Percentiles rank a stretch among this genome's conserved stretches.
phyloP scores from a whole-genome alignment of 2,329 filamentous ascomycete species.

The Alternaria atra region DNA sequence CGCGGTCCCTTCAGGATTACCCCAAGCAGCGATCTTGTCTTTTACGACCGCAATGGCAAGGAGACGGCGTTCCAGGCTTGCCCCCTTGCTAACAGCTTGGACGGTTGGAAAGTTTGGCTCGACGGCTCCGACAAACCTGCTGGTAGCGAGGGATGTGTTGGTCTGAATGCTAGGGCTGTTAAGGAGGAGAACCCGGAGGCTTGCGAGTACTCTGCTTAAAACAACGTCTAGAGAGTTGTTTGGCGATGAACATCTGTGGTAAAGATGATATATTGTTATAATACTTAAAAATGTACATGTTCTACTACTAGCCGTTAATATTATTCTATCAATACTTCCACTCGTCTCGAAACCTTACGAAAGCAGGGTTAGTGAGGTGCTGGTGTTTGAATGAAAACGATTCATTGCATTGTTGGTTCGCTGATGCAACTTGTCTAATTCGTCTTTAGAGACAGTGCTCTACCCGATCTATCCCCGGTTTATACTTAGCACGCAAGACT shows the following conservation, averaged over 20 bases:
- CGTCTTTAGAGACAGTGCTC: too few species aligned
- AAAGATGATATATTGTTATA: neutral
- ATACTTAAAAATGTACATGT: too few species aligned
- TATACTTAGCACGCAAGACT: too few species aligned
- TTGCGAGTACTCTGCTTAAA: slow-evolving; percentile 1
- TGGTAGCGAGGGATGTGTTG: slow-evolving; percentile 1
- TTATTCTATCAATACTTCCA: too few species aligned
- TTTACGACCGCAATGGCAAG: neutral
- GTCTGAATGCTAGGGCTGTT: neutral
- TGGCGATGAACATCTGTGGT: neutral
- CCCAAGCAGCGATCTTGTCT: neutral
- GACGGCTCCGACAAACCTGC: neutral
- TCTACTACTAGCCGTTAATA: too few species aligned
- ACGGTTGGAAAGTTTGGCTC: neutral
- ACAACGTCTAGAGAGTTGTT: neutral
- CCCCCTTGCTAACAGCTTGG: neutral
- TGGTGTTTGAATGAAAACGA: too few species aligned
- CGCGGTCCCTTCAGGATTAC: neutral
- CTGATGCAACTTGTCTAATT: too few species aligned
- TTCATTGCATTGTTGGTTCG: too few species aligned
- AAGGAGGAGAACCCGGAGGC: neutral
- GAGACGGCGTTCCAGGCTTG: neutral
- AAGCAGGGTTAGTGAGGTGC: too few species aligned
- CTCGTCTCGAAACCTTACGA: too few species aligned
- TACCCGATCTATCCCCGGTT: too few species aligned